phyloP scores from a whole-genome alignment of 768 basidiomycete species.

The Lactifluus hygrophoroides region DNA sequence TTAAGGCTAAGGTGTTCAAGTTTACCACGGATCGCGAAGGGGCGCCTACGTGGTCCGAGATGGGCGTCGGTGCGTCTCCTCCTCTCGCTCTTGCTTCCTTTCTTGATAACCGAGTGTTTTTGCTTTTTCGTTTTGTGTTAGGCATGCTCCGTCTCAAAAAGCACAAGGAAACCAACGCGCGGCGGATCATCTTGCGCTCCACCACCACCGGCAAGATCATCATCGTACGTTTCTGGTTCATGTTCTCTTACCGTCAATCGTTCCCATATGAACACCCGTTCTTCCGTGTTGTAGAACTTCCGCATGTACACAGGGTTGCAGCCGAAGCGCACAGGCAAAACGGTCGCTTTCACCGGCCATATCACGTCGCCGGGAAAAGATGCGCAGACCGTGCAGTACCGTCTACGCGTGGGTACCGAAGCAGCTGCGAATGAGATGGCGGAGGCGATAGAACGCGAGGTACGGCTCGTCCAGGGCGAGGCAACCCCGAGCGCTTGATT shows the following conservation, averaged over 20 bases:
- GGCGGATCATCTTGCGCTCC: constrained; percentile 63
- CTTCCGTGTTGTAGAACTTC: constrained; percentile 54
- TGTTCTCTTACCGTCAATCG: constrained; percentile 1
- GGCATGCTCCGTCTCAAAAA: constrained; percentile 67
- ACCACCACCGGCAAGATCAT: constrained; percentile 67
- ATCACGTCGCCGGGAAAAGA: constrained; percentile 30
- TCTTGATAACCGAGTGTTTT: neutral
- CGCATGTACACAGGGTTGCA: constrained; percentile 52
- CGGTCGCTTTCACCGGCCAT: constrained; percentile 61
- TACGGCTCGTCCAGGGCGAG: constrained; percentile 37
- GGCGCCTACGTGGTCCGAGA: constrained; percentile 47
- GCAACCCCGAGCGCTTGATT: constrained; percentile 25
- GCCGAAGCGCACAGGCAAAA: constrained; percentile 42
- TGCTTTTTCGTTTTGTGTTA: constrained; percentile 21
- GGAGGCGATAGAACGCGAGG: constrained; percentile 15
- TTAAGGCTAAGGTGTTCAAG: constrained; percentile 55
- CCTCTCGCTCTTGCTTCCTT: neutral
- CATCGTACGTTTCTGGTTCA: constrained; percentile 44
- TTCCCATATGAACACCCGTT: neutral
- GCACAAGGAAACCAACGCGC: constrained; percentile 50
- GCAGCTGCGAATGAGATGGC: constrained; percentile 47
- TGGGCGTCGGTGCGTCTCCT: constrained; percentile 52
- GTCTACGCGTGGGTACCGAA: constrained; percentile 51
- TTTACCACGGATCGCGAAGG: constrained; percentile 43
- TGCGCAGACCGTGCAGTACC: constrained; percentile 50